Base-by-base conservation (phyloP, 1,284 basidiomycete genomes). In the Heterobasidion parviporum region DNA sequence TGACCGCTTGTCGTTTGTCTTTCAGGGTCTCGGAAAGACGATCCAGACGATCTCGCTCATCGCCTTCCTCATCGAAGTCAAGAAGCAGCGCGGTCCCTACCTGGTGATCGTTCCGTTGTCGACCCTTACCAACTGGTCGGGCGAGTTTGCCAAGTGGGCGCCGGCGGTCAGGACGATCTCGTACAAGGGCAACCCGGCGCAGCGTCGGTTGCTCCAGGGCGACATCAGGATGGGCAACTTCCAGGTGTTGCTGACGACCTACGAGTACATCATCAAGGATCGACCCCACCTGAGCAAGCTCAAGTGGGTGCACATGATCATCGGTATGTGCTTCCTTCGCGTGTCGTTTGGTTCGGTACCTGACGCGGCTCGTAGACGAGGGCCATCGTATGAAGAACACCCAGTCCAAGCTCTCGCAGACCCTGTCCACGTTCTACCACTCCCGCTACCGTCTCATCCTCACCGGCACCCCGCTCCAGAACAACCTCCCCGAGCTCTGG, bases 321-420 rank as follows among this genome's bases (percentile, higher is more conserved):
- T 99, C 62, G 88, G 88, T 88, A 57, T 56, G 82, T 69, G 32
- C 5, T 18, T 9, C 3, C 43, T 45, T 56, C 16, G 43, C 10
- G 33, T 38, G 20, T 33, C 36, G 5, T 26, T 50, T 20, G n/a
- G 15, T 54, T 33, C 52, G 44, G 55, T 57, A 41, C 34, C 15
- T 10, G 51, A 44, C 15, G 8, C 55, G 52, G 55, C 61, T 47
- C 15, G 67, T 72, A 78, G 97, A 99, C 69, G 97, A 99, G 79
- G 97, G 97, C 67, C 97, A 99, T 73, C 89, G 97, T 67, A 96
- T 99, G 94, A 99, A 99, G 79, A 99, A 99, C 70, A 95, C 96
- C 1, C 92, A 98, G 72, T 91, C 87, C 67, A 98, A 98, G 76
- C 82, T 99, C 34, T 84, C 88, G 2, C 87, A 94, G 69, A 99